Percentiles rank a stretch among this genome's conserved stretches.
These are phyloP conservation scores for Erigeron philadelphicus DNA, from an alignment of 140 eudicot species.

Conservation along the genomic window DNA sequence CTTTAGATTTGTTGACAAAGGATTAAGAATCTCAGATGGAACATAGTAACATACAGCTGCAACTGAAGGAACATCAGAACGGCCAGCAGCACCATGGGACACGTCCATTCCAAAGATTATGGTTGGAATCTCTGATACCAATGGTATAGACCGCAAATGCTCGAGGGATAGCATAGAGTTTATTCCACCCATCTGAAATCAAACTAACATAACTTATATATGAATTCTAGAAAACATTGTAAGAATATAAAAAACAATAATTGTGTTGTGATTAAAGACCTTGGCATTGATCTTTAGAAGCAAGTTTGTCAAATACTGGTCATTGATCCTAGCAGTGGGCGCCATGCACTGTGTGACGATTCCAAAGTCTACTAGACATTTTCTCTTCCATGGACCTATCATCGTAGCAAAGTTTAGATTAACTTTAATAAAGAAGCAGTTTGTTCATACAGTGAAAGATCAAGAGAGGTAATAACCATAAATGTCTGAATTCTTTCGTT, in stretches of 20 bases:
- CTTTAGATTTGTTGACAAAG: neutral
- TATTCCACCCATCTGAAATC: constrained; percentile 52
- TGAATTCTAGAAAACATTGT: neutral
- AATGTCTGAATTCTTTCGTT: constrained; percentile 42
- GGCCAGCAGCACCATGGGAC: constrained; percentile 53
- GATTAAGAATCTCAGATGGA: neutral
- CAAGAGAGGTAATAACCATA: constrained; percentile 38
- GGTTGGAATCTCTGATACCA: constrained; percentile 46
- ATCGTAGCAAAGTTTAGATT: neutral
- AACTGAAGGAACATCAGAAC: constrained; percentile 61
- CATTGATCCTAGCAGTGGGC: constrained; percentile 40
- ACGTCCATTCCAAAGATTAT: constrained; percentile 60
- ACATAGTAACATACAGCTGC: constrained; percentile 43
- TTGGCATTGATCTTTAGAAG: constrained; percentile 67
- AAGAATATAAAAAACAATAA: neutral
- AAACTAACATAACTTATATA: constrained; percentile 20
- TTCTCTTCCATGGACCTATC: constrained; percentile 72
- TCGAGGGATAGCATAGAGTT: constrained; percentile 42
- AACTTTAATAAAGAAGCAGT: neutral
- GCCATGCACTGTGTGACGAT: constrained; percentile 63
- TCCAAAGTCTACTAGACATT: constrained; percentile 45
- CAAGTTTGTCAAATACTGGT: constrained; percentile 51
- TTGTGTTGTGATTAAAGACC: constrained; percentile 22
- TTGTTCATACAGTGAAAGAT: neutral
- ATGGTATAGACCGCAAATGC: constrained; percentile 37